Evolutionary conservation across 495 filamentous ascomycete species (phyloP).

Genomic region (Chaetomium fimeti): DNA sequence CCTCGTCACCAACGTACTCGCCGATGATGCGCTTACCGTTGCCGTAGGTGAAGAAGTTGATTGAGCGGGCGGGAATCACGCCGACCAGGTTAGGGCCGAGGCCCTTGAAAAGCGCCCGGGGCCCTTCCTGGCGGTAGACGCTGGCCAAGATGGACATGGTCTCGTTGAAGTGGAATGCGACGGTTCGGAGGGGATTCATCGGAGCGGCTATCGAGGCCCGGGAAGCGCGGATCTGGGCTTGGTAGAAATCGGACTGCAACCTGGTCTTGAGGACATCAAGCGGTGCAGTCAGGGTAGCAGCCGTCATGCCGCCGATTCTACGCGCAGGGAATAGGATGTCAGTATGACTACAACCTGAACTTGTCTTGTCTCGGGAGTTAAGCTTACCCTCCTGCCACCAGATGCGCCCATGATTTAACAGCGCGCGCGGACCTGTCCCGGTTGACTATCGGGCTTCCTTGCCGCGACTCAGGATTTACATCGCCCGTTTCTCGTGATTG

Average conservation of each 20-base stretch:
- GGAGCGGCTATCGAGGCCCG: conserved; percentile 41
- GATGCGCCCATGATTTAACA: conserved; percentile 82
- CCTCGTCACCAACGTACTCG: conserved; percentile 60
- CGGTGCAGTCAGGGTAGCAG: conserved; percentile 79
- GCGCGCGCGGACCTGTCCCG: conserved; percentile 47
- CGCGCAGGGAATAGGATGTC: neutral
- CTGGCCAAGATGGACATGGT: conserved; percentile 77
- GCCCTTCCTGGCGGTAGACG: conserved; percentile 75
- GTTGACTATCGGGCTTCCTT: conserved; percentile 36
- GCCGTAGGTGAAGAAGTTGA: conserved; percentile 87
- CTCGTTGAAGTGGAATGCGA: conserved; percentile 64
- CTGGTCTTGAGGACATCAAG: conserved; percentile 90
- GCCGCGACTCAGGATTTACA: conserved; percentile 45
- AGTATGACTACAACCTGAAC: neutral
- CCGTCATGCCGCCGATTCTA: conserved; percentile 83
- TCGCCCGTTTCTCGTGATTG: conserved; percentile 66
- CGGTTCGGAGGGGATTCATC: conserved; percentile 49
- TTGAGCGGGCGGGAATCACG: conserved; percentile 79
- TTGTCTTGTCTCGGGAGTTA: neutral
- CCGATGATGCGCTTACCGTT: conserved; percentile 79
- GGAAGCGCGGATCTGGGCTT: conserved; percentile 58
- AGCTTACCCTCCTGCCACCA: conserved; percentile 80
- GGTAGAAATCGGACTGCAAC: conserved; percentile 88
- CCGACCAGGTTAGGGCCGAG: conserved; percentile 84
- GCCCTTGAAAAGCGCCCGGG: conserved; percentile 83